Percentiles rank a stretch among this genome's conserved stretches.
Conservation (phyloP, 148 eudicot species). For the Rhododendron henanense region DNA sequence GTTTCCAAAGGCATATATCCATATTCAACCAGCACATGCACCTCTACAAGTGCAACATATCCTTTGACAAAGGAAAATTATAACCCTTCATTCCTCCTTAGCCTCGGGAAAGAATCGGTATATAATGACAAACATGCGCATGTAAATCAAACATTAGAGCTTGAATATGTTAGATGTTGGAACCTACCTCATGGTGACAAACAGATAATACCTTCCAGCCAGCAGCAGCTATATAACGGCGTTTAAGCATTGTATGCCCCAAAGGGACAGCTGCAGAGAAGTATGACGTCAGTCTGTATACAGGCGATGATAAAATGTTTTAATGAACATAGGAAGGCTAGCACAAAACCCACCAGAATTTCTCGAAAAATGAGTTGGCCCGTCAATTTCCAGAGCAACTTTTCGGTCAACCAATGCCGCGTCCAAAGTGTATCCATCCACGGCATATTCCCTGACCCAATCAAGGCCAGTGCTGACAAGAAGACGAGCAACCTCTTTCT, state of each 20-base stretch:
- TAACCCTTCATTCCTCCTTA: not conserved
- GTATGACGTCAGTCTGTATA: not conserved
- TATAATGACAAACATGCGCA: not conserved
- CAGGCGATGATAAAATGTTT: not conserved
- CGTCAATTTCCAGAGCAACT: constrained; percentile 89
- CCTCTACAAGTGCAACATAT: not conserved
- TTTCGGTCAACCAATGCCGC: constrained; percentile 71
- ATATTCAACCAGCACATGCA: not conserved
- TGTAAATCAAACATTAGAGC: not conserved
- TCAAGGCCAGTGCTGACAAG: constrained; percentile 80
- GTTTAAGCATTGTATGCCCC: constrained; percentile 86
- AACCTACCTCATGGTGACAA: constrained; percentile 65
- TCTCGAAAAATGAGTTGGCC: constrained; percentile 94
- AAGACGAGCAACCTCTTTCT: constrained; percentile 86
- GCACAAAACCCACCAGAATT: constrained; percentile 50
- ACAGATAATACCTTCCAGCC: constrained; percentile 88
- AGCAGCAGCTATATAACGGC: constrained; percentile 69
- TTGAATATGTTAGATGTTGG: not conserved
- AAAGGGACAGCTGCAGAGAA: constrained; percentile 68
- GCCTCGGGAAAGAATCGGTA: not conserved
- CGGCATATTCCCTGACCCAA: constrained; percentile 69
- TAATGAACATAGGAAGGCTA: constrained; percentile 3
- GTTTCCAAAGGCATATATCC: not conserved
- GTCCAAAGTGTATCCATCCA: constrained; percentile 79
- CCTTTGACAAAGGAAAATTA: not conserved